Evolutionary conservation across 2,329 filamentous ascomycete genomes (phyloP).

Genomic region (Periglandula ipomoeae): DNA sequence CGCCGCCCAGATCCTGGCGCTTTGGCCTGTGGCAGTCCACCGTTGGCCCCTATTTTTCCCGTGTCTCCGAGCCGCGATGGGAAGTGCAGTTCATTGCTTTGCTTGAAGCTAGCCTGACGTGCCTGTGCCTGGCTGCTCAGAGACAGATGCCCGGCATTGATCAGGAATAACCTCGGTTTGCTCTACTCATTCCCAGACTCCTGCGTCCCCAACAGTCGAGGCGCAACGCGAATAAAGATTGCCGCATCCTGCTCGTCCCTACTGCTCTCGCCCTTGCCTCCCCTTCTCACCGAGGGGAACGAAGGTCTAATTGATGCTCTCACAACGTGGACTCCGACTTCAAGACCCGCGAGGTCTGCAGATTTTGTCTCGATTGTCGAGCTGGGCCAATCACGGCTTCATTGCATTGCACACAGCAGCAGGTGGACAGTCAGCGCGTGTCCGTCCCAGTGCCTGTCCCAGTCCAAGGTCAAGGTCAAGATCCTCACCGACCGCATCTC

Average conservation of each 20-base stretch:
- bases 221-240: background rate
- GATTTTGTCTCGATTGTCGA: conserved; percentile 1
- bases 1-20: background rate
- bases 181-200: background rate
- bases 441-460: too few species aligned
- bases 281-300: background rate
- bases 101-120: too few species aligned
- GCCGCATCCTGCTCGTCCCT: background rate
- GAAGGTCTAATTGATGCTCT: conserved; percentile 6
- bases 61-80: background rate
- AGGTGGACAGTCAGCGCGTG: background rate
- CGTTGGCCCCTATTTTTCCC: conserved; percentile 1
- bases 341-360: conserved; percentile 10
- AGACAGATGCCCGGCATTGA: background rate
- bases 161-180: conserved; percentile 6
- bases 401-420: conserved; percentile 1
- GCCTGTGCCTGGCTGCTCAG: background rate
- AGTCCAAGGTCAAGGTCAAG: background rate
- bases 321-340: background rate
- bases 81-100: background rate
- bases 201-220: background rate
- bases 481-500: background rate
- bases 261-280: background rate
- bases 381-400: conserved; percentile 10
- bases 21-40: background rate